phyloP scores from a whole-genome alignment of 139 green algal species.

The Chlorella sp. region DNA sequence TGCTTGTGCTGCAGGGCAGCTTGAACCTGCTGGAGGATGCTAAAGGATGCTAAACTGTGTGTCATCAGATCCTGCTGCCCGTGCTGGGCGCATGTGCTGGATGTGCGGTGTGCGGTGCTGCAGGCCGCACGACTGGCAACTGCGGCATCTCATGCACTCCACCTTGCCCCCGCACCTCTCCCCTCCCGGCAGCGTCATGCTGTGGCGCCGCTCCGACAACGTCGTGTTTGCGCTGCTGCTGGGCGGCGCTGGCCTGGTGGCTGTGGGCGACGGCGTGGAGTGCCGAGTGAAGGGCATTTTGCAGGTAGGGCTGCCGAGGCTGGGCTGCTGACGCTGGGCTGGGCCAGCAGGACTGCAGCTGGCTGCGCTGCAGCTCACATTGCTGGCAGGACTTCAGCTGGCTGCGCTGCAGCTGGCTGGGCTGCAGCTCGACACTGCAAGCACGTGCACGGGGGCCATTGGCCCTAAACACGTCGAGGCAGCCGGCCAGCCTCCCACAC shows the following conservation, averaged over 20 bases:
- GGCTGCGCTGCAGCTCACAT: not conserved
- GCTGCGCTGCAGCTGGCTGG: not conserved
- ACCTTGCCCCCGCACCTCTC: not conserved
- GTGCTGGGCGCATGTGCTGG: too few relatives aligned
- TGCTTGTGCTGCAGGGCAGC: too few relatives aligned
- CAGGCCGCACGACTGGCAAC: too few relatives aligned
- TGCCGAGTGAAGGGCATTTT: constrained; percentile 82
- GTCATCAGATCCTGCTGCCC: not conserved
- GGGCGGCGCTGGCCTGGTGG: constrained; percentile 57
- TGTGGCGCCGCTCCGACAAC: constrained; percentile 84
- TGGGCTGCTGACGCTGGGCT: not conserved
- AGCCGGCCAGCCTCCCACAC: too few relatives aligned
- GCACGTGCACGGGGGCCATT: too few relatives aligned
- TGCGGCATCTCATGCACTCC: not conserved
- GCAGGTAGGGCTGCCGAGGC: constrained; percentile 56
- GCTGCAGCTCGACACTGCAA: not conserved
- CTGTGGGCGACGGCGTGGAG: constrained; percentile 68
- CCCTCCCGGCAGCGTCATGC: constrained; percentile 66
- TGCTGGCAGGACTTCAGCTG: not conserved
- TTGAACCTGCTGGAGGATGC: too few relatives aligned
- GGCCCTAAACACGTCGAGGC: too few relatives aligned
- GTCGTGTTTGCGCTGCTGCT: constrained; percentile 77
- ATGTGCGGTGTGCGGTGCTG: too few relatives aligned
- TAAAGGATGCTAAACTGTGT: too few relatives aligned
- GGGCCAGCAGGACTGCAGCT: not conserved